Evolutionary conservation across 495 filamentous ascomycete genomes (phyloP), one percentile per base, ranked within the genome.

Genomic region (Niebla homalea): DNA sequence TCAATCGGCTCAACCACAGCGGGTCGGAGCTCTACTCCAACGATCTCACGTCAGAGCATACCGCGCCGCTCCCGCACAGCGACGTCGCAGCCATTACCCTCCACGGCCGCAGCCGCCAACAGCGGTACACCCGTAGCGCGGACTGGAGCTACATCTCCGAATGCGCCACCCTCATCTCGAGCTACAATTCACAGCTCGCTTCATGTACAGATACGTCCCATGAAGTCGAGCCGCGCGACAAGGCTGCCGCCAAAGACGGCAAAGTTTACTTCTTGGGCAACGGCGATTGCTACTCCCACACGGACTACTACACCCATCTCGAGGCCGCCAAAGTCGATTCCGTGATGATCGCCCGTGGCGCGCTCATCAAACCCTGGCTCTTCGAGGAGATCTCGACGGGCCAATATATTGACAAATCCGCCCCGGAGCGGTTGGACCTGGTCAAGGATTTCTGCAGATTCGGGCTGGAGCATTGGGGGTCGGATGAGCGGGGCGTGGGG

Each of bases 121-220:
- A 97, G 67, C 78, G 93, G 36, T 98, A 98, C 65, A 93, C 89
- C 0, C 80, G 75, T 55, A 76, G 71, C 36, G 92, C 92, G 2
- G 85, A 98, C 63, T 98, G 93, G 93, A 63, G 67, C 7, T 98
- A 96, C 62, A 97, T 98, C 50, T 79, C 89, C 3, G 85, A 94
- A 54, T 89, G 84, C 50, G 81, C 92, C 1, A 81, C 85, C 5
- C 71, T 96, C 41, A 84, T 98, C 64, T 81, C 87, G 64, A 69
- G 74, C 1, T 74, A 89, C 58, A 86, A 87, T 56, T 65, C 76
- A 39, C 74, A 80, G 60, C 75, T 68, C 14, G 75, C 80, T 52
- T 64, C 63, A 0, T 54, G 82, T 11, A 70, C 75, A 3, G 92
- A 98, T 61, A 98, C 93, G 2, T 72, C 81, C 37, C 67, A 69